Evolutionary conservation across 2,329 filamentous ascomycete species (phyloP), one percentile per base, ranked within the genome.

Genomic region (Talaromyces marneffei): DNA sequence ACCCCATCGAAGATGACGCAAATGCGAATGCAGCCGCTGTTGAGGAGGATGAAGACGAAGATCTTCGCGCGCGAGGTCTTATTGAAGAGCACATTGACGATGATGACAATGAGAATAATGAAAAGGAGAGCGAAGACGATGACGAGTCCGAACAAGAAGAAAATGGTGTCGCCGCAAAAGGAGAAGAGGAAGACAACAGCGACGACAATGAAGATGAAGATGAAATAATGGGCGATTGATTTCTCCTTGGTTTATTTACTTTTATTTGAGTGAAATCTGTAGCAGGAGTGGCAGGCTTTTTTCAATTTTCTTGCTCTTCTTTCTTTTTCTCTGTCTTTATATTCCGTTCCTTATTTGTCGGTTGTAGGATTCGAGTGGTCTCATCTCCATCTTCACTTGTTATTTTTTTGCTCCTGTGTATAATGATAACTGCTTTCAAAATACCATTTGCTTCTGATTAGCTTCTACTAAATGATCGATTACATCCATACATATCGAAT

Each of bases 21-120:
- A 71, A 74, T 7, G 71, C 71, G 12, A 69, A 67, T 37, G 72
- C 65, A 39, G 57, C 35, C 25, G 63, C 60, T 31, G 67, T 66
- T 23, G 74, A 74, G 42, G 71, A 74, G 62, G 80, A 82, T 39
- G 78, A 77, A 0, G 76, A 78, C 20, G 75, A 74, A 8, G 74
- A 77, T 60, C 65, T 77, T 46, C 73, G 70, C 37, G 70, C 67
- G 6, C 66, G 73, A 33, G 74, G 67, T 31, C 69, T 76, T 23
- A 53, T 75, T 27, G 75, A 75, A 42, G 75, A 76, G 8, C 44
- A 57, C 39, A 57, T 63, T 31, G 61, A 63, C 44, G 61, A 63
- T 16, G 35, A 40, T n/a, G 44, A 52, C 25, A 48, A 56, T n/a
- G 71, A 81, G 39, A 82, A 84, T 23, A 67, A 69, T 53, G 62